Base-by-base conservation (phyloP, 768 basidiomycete genomes). In the Suillus cothurnatus region DNA sequence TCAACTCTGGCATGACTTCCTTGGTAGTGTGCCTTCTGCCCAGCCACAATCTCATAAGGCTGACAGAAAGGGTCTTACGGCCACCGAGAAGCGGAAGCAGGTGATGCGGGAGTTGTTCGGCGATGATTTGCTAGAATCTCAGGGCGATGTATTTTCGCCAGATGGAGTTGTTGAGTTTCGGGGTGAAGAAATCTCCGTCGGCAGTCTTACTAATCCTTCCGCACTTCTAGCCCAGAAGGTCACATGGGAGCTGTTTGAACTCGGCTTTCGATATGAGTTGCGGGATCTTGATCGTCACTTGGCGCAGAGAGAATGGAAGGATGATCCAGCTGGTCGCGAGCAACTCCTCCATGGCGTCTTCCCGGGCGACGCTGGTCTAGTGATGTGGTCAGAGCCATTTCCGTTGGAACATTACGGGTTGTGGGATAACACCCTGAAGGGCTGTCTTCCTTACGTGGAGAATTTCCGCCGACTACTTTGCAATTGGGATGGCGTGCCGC, bases 201-300 rank as follows among this genome's bases (percentile, higher is more conserved):
- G 28, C 6, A 26, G 47, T 62, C 45, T 62, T 17, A 21, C 45
- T 2, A 47, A 34, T 26, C 66, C 60, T 17, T 55, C 66, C 34
- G 6, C 58, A 6, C 55, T 43, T 32, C 39, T 67, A 2, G 19
- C 50, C 3, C 12, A n/a, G 28, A 49, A 45, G 26, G 65, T 73
- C 23, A 47, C 71, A 1, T 74, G 71, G 73, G 68, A 72, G 38
- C 31, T 73, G 0, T 63, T 65, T 8, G 67, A 74, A 43, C 62
- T 69, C 4, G 68, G 70, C 31, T 74, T 74, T 41, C 6, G 34
- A 2, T 70, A 69, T 32, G 67, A 74, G 38, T 63, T 73, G 3
- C 17, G 61, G 28, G 66, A 67, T 3, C 66, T 74, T 0, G 69
- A 73, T 34, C 26, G 15, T 7, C 19, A 52, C 52, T 55, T 55